Percentiles rank a stretch among this genome's conserved stretches.
These are phyloP conservation scores for Chiua virens DNA, from an alignment of 768 basidiomycete genomes.

Conservation along the genomic window DNA sequence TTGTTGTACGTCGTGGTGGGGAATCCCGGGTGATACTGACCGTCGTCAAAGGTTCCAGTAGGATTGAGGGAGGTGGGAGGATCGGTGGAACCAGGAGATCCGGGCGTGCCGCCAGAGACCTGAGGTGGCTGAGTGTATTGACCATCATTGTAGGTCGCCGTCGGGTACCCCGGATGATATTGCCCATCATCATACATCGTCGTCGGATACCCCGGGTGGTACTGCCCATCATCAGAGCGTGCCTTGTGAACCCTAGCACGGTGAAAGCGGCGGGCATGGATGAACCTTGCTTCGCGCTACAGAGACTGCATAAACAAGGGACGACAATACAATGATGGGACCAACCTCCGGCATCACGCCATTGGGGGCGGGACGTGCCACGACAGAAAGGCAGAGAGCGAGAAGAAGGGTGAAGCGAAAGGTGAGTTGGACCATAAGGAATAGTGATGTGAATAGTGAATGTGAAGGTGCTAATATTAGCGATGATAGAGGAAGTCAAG, in stretches of 20 bases:
- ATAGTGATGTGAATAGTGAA: slow-evolving; percentile 29
- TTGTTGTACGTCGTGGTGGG: slow-evolving; percentile 22
- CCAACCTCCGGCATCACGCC: slow-evolving; percentile 11
- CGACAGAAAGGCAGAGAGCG: slow-evolving; percentile 26
- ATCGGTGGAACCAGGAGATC: neutral
- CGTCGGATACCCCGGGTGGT: slow-evolving; percentile 22
- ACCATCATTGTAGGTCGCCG: slow-evolving; percentile 6
- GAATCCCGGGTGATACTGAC: slow-evolving; percentile 20
- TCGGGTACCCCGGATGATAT: slow-evolving; percentile 21
- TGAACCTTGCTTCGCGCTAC: slow-evolving; percentile 7
- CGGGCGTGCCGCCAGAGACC: neutral
- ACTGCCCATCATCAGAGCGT: slow-evolving; percentile 20
- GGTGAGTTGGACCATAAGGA: slow-evolving; percentile 28
- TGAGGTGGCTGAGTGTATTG: neutral
- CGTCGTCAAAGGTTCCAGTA: slow-evolving; percentile 9
- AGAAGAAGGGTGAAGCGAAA: slow-evolving; percentile 30
- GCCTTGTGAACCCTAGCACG: slow-evolving; percentile 7
- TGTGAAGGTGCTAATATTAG: slow-evolving; percentile 18
- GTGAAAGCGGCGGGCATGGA: slow-evolving; percentile 15
- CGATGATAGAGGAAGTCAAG: slow-evolving; percentile 11
- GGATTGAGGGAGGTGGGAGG: neutral
- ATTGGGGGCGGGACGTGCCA: slow-evolving; percentile 12
- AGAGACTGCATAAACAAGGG: slow-evolving; percentile 2
- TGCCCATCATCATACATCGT: slow-evolving; percentile 5
- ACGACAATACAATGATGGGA: neutral